These are phyloP conservation scores for Chenopodium suecicum DNA, from an alignment of 148 eudicot species.

Conservation along the genomic window DNA sequence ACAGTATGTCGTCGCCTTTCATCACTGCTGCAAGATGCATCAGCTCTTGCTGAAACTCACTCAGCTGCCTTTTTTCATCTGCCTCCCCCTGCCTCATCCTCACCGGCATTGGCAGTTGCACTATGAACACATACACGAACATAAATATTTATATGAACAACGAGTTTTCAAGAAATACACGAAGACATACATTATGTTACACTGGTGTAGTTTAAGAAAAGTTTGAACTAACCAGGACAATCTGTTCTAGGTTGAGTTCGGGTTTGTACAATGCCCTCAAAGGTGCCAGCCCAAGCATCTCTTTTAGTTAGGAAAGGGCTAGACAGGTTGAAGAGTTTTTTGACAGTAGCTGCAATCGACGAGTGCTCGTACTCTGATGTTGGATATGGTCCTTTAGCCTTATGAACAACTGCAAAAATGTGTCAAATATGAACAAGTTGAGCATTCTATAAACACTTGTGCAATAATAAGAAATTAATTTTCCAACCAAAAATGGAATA, in stretches of 20 bases:
- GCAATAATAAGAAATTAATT: too few relatives aligned
- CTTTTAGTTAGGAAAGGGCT: slow-evolving; percentile 66
- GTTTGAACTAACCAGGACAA: slow-evolving; percentile 57
- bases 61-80: slow-evolving; percentile 62
- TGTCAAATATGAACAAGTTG: not conserved
- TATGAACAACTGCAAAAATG: slow-evolving; percentile 66
- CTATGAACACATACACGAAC: slow-evolving; percentile 27
- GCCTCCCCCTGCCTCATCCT: slow-evolving; percentile 61
- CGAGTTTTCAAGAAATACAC: too few relatives aligned
- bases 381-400: slow-evolving; percentile 66
- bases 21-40: slow-evolving; percentile 77
- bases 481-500: not conserved
- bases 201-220: not conserved
- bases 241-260: slow-evolving; percentile 63
- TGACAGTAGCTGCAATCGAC: slow-evolving; percentile 68
- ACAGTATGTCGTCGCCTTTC: slow-evolving; percentile 64
- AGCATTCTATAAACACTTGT: not conserved
- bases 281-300: slow-evolving; percentile 87
- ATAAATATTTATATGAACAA: not conserved
- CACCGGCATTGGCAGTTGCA: slow-evolving; percentile 67
- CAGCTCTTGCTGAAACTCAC: slow-evolving; percentile 82
- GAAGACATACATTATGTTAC: too few relatives aligned
- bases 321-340: slow-evolving; percentile 64
- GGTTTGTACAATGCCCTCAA: slow-evolving; percentile 51
- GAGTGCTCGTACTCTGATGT: slow-evolving; percentile 88